Base-by-base conservation (phyloP, 805 yeast genomes). In the Candida incommunis region DNA sequence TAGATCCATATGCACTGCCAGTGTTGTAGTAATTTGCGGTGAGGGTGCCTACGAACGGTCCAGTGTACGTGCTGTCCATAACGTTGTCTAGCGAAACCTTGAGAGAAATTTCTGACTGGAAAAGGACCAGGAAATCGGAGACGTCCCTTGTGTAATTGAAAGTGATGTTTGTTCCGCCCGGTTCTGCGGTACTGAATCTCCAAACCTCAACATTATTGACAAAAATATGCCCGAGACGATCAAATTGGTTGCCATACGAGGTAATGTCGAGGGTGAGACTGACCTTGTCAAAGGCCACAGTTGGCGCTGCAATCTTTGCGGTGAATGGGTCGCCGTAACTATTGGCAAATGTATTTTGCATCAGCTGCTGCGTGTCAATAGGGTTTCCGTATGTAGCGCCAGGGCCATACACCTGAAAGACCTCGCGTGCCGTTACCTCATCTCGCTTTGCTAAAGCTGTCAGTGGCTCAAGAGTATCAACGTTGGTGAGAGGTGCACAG, bases 151-250 rank as follows among this genome's bases (percentile, higher is more conserved):
- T 64, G 45, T 71, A 63, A 22, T 82, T 74, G 50, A 67, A 72
- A 7, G 72, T 71, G 2, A 63, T 52, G 13, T 55, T 57, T 63
- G 70, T 54, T 53, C 79, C 61, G 46, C 72, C 72, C 2, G 88
- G 90, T 58, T 81, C 90, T 15, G 80, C 74, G 2, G 90, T 82
- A 2, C 85, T 76, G 1, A 82, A 77, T 62, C 90, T 71, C 90
- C 90, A 82, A 22, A 82, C 60, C 50, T 80, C 78, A 5, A 71
- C 67, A 21, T 76, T 80, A 46, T 70, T 69, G 25, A 82, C 60
- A 52, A 71, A 79, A 9, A 66, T 41, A 43, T 62, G 64, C n/a
- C 56, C 63, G 47, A 65, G 51, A 16, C 70, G 58, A 48, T 65
- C 70, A 46, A 52, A 65, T 50, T 65, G 70, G 24, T 52, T 45